Evolutionary conservation across 148 eudicot species (phyloP), one percentile per base, ranked within the genome.

Genomic region (Nyssa sinensis): DNA sequence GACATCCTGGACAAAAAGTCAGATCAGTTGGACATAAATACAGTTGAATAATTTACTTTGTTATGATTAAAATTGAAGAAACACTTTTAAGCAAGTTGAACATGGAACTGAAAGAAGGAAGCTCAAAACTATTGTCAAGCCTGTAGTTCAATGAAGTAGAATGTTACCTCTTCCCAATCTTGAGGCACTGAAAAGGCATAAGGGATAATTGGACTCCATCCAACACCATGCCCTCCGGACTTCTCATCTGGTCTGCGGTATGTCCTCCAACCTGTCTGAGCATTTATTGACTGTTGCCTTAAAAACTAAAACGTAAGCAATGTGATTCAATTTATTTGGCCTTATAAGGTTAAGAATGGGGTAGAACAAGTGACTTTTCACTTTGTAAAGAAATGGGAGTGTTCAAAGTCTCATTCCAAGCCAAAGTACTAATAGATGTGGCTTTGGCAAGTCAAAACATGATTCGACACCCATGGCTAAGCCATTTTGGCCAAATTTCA

Each of bases 201-300:
- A n/a, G 98, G 98, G 32, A 88, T 88, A n/a, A 94, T 94, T 12
- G 98, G 98, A 86, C 98, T 94, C 98, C 98, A 94, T 37, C 98
- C 98, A 53, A 94, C 97, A 4, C 98, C 98, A 69, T 94, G 98
- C 25, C 98, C 98, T 64, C 97, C 98, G 2, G 98, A 94, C 77
- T 94, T 94, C 53, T 94, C 95, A 39, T 92, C 97, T 24, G 98
- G 98, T 83, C 98, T 87, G 33, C 81, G 91, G 80, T 94, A 94
- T 51, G 88, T 92, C 85, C 97, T 92, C 98, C 98, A 92, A 88
- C 98, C 98, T 94, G 88, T 87, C 98, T 94, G 96, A 90, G 84
- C 91, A 86, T 60, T 74, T 79, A 6, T 14, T 44, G 51, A 44
- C 17, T 11, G 51, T 11, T 11, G 17, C 12, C 51, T 44, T 44